Conservation (phyloP, 495 filamentous ascomycete species). For the Xylaria palmicola region DNA sequence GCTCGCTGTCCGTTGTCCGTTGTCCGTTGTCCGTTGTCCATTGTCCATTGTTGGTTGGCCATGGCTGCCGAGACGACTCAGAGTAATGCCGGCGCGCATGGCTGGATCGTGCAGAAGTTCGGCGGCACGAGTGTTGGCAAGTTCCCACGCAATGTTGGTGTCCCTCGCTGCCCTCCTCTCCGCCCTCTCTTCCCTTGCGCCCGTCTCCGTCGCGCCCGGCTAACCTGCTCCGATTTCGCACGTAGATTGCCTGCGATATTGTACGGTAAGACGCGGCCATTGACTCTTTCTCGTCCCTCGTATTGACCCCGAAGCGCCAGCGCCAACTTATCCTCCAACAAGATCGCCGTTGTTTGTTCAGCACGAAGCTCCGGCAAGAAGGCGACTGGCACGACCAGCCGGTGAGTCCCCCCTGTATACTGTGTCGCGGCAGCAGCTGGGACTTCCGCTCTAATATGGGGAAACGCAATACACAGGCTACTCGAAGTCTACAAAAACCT, state of each 20-base stretch:
- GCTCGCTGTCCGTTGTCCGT: neutral
- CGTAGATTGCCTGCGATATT: constrained; percentile 71
- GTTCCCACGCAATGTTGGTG: constrained; percentile 40
- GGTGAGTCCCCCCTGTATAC: constrained; percentile 58
- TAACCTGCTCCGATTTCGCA: constrained; percentile 9
- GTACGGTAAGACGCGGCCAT: constrained; percentile 55
- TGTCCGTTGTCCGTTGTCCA: constrained; percentile 16
- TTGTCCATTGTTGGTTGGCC: neutral
- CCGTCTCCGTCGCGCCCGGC: constrained; percentile 1
- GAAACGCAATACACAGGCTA: constrained; percentile 34
- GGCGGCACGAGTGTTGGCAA: constrained; percentile 65
- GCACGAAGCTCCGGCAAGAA: constrained; percentile 89
- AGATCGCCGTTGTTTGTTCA: constrained; percentile 88
- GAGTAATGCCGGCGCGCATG: constrained; percentile 37
- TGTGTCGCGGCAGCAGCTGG: neutral
- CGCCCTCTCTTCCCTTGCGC: too few relatives aligned
- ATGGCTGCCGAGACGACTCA: constrained; percentile 22
- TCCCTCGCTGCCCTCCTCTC: neutral
- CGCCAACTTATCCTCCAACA: constrained; percentile 61
- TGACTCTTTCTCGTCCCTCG: neutral
- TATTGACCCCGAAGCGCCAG: constrained; percentile 44
- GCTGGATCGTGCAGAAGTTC: constrained; percentile 85
- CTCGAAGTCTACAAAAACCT: constrained; percentile 63
- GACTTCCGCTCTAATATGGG: constrained; percentile 16
- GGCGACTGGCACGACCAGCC: constrained; percentile 87